A percentile compares a stretch with the other conserved stretches of the same genome.
Evolutionary conservation across 306 rosid genomes (phyloP).

Genomic region (Ceratonia siliqua): DNA sequence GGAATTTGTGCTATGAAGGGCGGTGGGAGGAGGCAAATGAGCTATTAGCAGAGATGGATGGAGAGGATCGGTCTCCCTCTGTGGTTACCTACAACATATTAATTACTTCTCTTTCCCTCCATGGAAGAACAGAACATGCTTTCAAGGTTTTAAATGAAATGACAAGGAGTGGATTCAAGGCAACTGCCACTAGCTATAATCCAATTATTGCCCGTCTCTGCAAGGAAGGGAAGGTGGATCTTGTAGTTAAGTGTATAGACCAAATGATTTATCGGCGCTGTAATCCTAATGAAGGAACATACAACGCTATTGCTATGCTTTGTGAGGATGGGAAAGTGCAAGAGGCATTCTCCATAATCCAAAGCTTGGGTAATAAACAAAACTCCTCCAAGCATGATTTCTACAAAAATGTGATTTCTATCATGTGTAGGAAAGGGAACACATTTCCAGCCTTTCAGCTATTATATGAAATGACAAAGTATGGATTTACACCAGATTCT

Average conservation of each 20-base stretch:
- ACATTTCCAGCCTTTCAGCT: slow-evolving; percentile 83
- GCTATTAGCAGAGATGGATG: slow-evolving; percentile 81
- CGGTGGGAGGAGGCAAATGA: slow-evolving; percentile 86
- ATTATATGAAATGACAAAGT: slow-evolving; percentile 77
- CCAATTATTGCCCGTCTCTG: slow-evolving; percentile 75
- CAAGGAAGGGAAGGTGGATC: slow-evolving; percentile 72
- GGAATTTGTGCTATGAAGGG: slow-evolving; percentile 70
- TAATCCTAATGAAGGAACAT: slow-evolving; percentile 77
- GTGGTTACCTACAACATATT: slow-evolving; percentile 75
- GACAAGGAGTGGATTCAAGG: slow-evolving; percentile 61
- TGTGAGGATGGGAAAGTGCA: slow-evolving; percentile 71
- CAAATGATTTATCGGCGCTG: slow-evolving; percentile 64
- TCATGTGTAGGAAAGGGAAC: slow-evolving; percentile 83
- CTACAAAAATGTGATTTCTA: slow-evolving; percentile 60
- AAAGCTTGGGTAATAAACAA: slow-evolving; percentile 63
- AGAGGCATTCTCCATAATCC: slow-evolving; percentile 71
- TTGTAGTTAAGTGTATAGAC: slow-evolving; percentile 69
- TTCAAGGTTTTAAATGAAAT: slow-evolving; percentile 79
- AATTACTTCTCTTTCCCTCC: slow-evolving; percentile 71
- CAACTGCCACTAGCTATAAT: slow-evolving; percentile 82
- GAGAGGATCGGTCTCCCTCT: slow-evolving; percentile 63
- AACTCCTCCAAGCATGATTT: slow-evolving; percentile 53
- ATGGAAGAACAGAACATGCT: slow-evolving; percentile 77
- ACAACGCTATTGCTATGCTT: slow-evolving; percentile 71
- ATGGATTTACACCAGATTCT: slow-evolving; percentile 78